Conservation (phyloP, 768 basidiomycete genomes). For the Kwoniella mangroviensis region DNA sequence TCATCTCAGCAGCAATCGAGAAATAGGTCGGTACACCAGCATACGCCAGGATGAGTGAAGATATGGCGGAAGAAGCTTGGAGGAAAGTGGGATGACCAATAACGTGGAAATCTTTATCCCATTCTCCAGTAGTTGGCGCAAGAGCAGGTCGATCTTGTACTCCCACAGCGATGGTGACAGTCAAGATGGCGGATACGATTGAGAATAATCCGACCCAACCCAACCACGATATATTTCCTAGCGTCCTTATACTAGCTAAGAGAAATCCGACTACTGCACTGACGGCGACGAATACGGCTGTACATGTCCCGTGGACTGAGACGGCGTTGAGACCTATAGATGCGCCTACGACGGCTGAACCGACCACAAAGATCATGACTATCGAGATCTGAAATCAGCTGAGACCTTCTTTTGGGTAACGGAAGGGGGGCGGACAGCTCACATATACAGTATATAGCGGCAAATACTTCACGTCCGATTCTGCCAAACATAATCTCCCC, state of each 20-base stretch:
- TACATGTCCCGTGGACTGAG: slow-evolving; percentile 56
- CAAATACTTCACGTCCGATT: slow-evolving; percentile 29
- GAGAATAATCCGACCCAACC: slow-evolving; percentile 47
- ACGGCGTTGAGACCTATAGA: slow-evolving; percentile 58
- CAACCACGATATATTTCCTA: slow-evolving; percentile 54
- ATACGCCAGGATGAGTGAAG: slow-evolving; percentile 53
- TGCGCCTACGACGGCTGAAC: slow-evolving; percentile 29
- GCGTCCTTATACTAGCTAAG: slow-evolving; percentile 49
- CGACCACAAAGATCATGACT: slow-evolving; percentile 43
- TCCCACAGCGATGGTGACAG: slow-evolving; percentile 44
- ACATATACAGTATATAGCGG: slow-evolving; percentile 34
- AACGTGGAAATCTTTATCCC: slow-evolving; percentile 20
- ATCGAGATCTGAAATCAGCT: neutral
- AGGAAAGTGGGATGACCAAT: slow-evolving; percentile 36
- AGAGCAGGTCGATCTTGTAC: slow-evolving; percentile 40
- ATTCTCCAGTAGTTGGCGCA: slow-evolving; percentile 31
- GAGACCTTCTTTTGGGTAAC: neutral
- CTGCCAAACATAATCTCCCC: slow-evolving; percentile 23
- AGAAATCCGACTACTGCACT: slow-evolving; percentile 43
- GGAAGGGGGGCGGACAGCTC: neutral
- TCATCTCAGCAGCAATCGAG: slow-evolving; percentile 57
- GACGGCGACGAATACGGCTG: slow-evolving; percentile 56
- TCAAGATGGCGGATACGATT: slow-evolving; percentile 43
- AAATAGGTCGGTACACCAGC: slow-evolving; percentile 45
- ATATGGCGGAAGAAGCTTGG: slow-evolving; percentile 54